Evolutionary conservation across 768 basidiomycete species (phyloP), one percentile per base, ranked within the genome.

Genomic region (Mycena floridula): DNA sequence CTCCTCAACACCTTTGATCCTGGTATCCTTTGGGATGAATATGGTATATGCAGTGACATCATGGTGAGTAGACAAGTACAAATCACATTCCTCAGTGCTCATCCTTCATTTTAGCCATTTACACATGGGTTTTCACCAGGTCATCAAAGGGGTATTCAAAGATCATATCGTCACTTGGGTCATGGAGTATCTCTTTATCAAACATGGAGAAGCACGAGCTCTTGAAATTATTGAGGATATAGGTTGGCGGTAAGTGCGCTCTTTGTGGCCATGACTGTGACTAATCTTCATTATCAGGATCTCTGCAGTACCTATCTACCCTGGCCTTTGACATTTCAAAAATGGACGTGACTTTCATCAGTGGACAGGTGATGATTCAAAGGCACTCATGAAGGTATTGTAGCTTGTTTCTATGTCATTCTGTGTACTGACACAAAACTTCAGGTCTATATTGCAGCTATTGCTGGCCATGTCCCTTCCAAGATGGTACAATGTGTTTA

Each of bases 331-430:
- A 4, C 20, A 46, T 3, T 63, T 63, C 44, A 55, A 56, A 11
- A 43, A 59, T 32, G 61, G 62, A 1, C 53, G 45, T 0, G 47
- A 48, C 21, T 62, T 62, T 45, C 46, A 49, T 23, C 60, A 64
- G 41, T 65, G 63, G 63, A 65, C 57, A 5, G 62, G 59, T 1
- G 53, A 66, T 40, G 57, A 64, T 25, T 65, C 59, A 4, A 65
- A 65, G 44, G 61, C 50, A 3, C 43, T 65, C 1, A 65, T 65
- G 60, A 65, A 65, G 55, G 60, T 59, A 8, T 15, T 41, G 47
- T 43, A 7, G 28, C 30, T 35, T 24, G 20, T 18, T n/a, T n/a
- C n/a, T n/a, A n/a, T n/a, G n/a, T n/a, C n/a, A n/a, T n/a, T n/a
- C n/a, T n/a, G n/a, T n/a, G n/a, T n/a, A n/a, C n/a, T n/a, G n/a